Evolutionary conservation across 2,329 filamentous ascomycete species (phyloP), one percentile per base, ranked within the genome.

Genomic region (Cercospora sp.): DNA sequence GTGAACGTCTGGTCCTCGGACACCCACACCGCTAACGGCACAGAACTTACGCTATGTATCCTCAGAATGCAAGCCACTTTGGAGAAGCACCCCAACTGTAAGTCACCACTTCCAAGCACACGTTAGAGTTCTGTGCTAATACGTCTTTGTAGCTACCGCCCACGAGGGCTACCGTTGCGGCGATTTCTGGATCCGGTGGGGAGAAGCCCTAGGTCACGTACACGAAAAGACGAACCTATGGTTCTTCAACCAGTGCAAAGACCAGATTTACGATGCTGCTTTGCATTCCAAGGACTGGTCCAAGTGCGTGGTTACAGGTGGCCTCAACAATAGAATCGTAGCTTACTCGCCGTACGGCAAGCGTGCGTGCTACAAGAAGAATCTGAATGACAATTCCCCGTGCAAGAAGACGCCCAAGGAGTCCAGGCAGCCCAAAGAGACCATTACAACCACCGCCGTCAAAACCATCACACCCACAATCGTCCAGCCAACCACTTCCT

Each of bases 401-500:
- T 39, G 13, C 36, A n/a, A n/a, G 36, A 3, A 39, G 36, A 8
- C 4, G 12, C 12, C 3, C 3, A 10, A 36, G 4, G 12, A 36
- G 33, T 3, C 31, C 33, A 36, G 16, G 33, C 16, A 36, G 5
- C 33, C 33, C 33, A 6, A 36, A 13, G 58, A 59, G 26, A 63
- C 55, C 5, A 62, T 66, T 28, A 65, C 48, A 23, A 18, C 53
- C 16, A 65, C 63, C 12, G 26, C 18, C 3, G 67, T 63, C 39
- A 64, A 67, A 31, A 61, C 65, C 20, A 28, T 69, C 23, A 42
- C 33, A 12, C 33, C 61, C n/a, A 62, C 58, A 18, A 53, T 48
- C 61, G 63, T 65, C n/a, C 60, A 64, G 39, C 48, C 62, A 20
- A 65, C 45, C 5, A 65, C 62, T 45, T 58, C 53, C 13, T 42